Conservation (phyloP, 2,329 filamentous ascomycete species). For the Colletotrichum simmondsii region DNA sequence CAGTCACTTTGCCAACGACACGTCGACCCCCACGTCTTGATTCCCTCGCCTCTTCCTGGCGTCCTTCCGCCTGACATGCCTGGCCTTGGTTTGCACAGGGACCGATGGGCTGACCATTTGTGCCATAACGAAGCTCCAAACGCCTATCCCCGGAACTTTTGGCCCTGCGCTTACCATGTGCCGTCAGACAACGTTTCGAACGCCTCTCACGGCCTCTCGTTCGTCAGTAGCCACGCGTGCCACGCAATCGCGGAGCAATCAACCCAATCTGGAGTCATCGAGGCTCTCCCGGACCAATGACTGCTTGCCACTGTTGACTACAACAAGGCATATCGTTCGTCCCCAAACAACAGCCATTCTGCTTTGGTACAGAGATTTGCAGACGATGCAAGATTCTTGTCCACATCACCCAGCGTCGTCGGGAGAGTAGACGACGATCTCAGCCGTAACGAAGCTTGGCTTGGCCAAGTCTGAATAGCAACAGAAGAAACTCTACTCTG, state of each 20-base stretch:
- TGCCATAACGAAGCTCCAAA: neutral
- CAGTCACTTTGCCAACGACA: neutral
- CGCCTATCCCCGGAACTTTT: neutral
- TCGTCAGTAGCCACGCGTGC: neutral
- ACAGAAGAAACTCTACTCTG: neutral
- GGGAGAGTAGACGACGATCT: neutral
- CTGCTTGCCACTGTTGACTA: neutral
- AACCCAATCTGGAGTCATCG: neutral
- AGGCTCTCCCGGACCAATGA: neutral
- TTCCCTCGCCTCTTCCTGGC: neutral
- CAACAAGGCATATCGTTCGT: neutral
- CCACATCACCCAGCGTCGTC: neutral
- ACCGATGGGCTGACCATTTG: neutral
- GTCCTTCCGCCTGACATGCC: neutral
- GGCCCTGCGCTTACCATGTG: neutral
- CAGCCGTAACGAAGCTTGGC: neutral
- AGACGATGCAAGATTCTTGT: neutral
- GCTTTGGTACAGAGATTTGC: neutral
- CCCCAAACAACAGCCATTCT: neutral
- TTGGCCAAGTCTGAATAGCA: neutral
- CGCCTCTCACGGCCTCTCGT: neutral
- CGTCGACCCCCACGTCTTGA: neutral
- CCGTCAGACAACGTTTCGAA: neutral
- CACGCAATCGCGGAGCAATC: neutral
- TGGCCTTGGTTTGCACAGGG: neutral